A percentile compares a stretch with the other conserved stretches of the same genome.
These are phyloP conservation scores for Puccinia horiana DNA, from an alignment of 1,284 basidiomycete species.

Conservation along the genomic window DNA sequence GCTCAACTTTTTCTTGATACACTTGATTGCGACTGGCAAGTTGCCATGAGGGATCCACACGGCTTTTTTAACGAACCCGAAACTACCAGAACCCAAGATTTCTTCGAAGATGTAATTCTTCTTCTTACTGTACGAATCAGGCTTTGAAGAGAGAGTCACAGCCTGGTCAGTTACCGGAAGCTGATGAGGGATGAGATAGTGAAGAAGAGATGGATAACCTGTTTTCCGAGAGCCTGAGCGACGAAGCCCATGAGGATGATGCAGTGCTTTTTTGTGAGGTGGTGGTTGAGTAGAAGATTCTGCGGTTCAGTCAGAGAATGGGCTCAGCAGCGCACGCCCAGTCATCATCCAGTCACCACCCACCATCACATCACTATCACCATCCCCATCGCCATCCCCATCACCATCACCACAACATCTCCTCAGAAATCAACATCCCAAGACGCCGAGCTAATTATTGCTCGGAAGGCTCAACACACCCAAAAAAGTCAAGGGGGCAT, in stretches of 20 bases:
- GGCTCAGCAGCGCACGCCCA: no score
- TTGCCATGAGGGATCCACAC: constrained; percentile 68
- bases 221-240: not conserved
- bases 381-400: no score
- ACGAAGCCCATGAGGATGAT: not conserved
- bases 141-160: constrained; percentile 37
- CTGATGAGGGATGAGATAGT: not conserved
- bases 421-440: no score
- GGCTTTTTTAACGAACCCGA: constrained; percentile 60
- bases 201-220: not conserved
- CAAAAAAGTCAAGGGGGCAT: no score
- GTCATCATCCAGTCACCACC: no score
- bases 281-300: no score
- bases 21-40: constrained; percentile 59
- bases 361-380: no score
- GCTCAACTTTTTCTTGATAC: constrained; percentile 73
- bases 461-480: no score
- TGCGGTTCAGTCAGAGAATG: no score
- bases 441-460: no score
- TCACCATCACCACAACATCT: no score
- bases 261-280: no score
- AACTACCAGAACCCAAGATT: constrained; percentile 75
- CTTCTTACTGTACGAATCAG: constrained; percentile 53
- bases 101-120: constrained; percentile 62
- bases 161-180: not conserved